Evolutionary conservation across 495 filamentous ascomycete genomes (phyloP).

Genomic region (Letharia lupina): DNA sequence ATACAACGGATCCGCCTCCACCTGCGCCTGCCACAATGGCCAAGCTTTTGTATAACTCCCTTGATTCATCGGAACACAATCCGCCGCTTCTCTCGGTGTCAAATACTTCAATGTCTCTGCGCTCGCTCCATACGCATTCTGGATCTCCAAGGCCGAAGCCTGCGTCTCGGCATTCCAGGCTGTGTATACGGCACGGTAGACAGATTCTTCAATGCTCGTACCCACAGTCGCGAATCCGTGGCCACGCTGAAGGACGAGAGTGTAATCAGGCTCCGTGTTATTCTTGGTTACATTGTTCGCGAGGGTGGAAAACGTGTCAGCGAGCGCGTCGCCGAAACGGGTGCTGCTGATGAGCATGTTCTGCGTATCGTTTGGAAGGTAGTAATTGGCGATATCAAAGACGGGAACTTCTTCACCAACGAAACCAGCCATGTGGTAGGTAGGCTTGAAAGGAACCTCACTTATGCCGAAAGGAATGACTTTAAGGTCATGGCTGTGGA

Average conservation of each 20-base stretch:
- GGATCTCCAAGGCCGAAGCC: not conserved
- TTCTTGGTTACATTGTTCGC: not conserved
- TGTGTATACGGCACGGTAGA: constrained; percentile 41
- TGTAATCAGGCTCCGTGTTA: constrained; percentile 19
- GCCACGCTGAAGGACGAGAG: constrained; percentile 40
- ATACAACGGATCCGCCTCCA: not conserved
- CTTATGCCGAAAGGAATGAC: not conserved
- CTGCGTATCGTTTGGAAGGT: constrained; percentile 21
- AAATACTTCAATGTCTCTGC: not conserved
- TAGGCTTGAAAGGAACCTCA: not conserved
- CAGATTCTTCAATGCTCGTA: constrained; percentile 33
- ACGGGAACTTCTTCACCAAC: constrained; percentile 23
- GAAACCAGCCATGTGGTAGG: constrained; percentile 1
- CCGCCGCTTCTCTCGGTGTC: not conserved
- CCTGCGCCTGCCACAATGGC: not conserved
- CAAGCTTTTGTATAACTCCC: not conserved
- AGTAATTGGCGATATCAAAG: constrained; percentile 31
- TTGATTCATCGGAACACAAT: not conserved
- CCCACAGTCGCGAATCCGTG: constrained; percentile 42
- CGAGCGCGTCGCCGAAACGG: constrained; percentile 30
- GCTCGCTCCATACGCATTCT: not conserved
- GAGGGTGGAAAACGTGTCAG: constrained; percentile 16
- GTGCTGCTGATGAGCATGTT: constrained; percentile 39
- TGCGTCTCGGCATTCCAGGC: not conserved
- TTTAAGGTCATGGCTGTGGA: not conserved